Evolutionary conservation across 2,329 filamentous ascomycete species (phyloP).

Genomic region (Zopfia rhizophila): DNA sequence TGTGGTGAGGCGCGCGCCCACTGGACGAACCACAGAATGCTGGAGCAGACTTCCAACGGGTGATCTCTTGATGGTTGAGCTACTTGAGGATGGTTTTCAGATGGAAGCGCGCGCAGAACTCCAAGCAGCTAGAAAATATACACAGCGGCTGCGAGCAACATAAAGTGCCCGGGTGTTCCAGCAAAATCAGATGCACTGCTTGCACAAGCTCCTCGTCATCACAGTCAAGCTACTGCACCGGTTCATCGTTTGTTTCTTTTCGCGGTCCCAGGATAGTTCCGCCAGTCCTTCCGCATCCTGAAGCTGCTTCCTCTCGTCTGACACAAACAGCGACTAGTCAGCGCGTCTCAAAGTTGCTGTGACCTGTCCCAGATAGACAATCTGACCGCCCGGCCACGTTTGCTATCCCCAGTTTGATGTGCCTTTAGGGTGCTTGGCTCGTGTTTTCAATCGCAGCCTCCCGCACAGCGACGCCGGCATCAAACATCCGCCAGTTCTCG

Average conservation of each 20-base stretch:
- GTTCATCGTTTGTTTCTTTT: conserved; percentile 22
- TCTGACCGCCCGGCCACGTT: conserved; percentile 38
- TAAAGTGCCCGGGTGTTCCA: conserved; percentile 43
- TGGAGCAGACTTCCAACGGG: conserved; percentile 38
- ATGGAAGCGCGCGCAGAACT: conserved; percentile 51
- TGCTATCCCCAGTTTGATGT: conserved; percentile 27
- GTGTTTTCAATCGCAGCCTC: conserved; percentile 36
- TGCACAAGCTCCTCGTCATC: conserved; percentile 31
- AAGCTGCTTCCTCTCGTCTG: conserved; percentile 33
- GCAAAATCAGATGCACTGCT: conserved; percentile 37
- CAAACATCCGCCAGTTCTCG: conserved; percentile 31
- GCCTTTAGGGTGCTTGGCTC: conserved; percentile 26
- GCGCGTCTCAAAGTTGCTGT: conserved; percentile 38
- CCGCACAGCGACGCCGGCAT: conserved; percentile 37
- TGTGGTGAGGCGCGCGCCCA: conserved; percentile 48
- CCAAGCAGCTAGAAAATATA: conserved; percentile 35
- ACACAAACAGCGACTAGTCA: conserved; percentile 20
- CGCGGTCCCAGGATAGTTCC: conserved; percentile 27
- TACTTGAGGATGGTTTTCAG: conserved; percentile 34
- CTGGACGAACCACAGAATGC: conserved; percentile 43
- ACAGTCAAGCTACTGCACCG: conserved; percentile 28
- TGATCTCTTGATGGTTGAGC: conserved; percentile 33
- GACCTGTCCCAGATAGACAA: conserved; percentile 29
- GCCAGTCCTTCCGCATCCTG: conserved; percentile 29
- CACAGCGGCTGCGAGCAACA: conserved; percentile 49